These are phyloP conservation scores for Apostasia ramifera DNA, from an alignment of 106 monocot species.

Conservation along the genomic window DNA sequence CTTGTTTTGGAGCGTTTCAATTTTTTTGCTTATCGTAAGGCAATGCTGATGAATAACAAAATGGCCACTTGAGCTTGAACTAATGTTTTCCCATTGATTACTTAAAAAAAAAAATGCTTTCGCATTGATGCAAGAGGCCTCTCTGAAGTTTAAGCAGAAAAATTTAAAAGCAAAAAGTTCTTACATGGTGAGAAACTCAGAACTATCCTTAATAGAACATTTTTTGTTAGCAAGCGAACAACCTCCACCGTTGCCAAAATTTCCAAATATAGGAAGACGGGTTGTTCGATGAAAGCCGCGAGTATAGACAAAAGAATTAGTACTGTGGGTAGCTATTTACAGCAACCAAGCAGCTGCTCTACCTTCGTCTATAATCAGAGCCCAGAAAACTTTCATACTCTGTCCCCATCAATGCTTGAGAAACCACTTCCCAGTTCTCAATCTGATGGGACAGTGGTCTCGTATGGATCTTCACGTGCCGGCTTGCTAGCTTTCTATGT, in stretches of 20 bases:
- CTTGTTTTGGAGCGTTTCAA: no score
- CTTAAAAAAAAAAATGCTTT: no score
- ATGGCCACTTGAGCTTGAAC: no score
- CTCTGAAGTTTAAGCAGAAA: no score
- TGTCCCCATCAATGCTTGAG: constrained; percentile 9
- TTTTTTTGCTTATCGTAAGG: no score
- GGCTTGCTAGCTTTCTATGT: constrained; percentile 5
- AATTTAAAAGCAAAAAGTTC: no score
- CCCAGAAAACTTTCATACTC: constrained; percentile 10
- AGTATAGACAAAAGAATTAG: not conserved
- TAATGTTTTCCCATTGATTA: no score
- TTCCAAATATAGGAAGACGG: not conserved
- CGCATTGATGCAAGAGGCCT: no score
- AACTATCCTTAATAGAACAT: no score
- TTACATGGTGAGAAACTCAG: no score
- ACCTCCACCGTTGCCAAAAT: not conserved
- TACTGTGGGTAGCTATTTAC: not conserved
- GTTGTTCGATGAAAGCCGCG: not conserved
- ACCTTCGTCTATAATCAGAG: constrained; percentile 10
- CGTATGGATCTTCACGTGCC: constrained; percentile 20
- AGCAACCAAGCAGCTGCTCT: not conserved
- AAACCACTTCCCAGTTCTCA: constrained; percentile 17
- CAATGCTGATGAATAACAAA: no score
- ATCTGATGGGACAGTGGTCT: constrained; percentile 8
- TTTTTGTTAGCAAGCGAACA: no score